Evolutionary conservation across 148 eudicot species (phyloP).

Genomic region (Camellia granthamiana): DNA sequence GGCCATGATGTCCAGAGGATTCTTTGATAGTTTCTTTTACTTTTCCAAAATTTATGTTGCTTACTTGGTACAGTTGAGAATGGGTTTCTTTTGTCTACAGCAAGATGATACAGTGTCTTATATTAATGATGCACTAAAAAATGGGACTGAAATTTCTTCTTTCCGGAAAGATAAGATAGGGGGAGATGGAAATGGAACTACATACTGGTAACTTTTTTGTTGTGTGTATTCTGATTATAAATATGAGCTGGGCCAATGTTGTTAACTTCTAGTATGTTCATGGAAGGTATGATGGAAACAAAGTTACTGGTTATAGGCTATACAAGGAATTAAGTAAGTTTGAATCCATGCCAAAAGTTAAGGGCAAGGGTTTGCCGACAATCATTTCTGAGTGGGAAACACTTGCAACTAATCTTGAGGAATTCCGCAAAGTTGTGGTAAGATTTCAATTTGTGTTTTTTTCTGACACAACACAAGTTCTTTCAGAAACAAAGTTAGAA

Average conservation of each 20-base stretch:
- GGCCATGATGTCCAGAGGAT: not conserved
- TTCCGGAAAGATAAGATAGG: constrained; percentile 68
- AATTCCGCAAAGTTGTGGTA: constrained; percentile 72
- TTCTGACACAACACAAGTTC: not conserved
- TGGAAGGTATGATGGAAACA: constrained; percentile 79
- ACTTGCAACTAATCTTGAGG: constrained; percentile 88
- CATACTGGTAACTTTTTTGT: constrained; percentile 54
- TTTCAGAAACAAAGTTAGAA: not conserved
- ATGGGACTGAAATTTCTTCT: constrained; percentile 44
- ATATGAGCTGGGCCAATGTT: not conserved
- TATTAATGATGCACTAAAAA: constrained; percentile 59
- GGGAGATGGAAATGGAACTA: constrained; percentile 41
- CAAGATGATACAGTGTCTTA: constrained; percentile 63
- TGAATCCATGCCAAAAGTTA: constrained; percentile 33
- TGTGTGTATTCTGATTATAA: not conserved
- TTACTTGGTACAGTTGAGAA: constrained; percentile 1
- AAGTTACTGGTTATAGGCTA: constrained; percentile 64
- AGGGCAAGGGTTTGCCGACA: constrained; percentile 30
- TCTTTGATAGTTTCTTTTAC: not conserved
- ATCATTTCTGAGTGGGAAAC: constrained; percentile 62
- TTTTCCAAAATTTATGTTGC: not conserved
- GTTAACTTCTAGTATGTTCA: constrained; percentile 13
- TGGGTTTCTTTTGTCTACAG: constrained; percentile 35
- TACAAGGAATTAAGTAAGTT: constrained; percentile 63
- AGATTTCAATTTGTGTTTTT: constrained; percentile 16